A percentile compares a stretch with the other conserved stretches of the same genome.
phyloP scores from a whole-genome alignment of 495 filamentous ascomycete genomes.

The Penicillium tannophilum region DNA sequence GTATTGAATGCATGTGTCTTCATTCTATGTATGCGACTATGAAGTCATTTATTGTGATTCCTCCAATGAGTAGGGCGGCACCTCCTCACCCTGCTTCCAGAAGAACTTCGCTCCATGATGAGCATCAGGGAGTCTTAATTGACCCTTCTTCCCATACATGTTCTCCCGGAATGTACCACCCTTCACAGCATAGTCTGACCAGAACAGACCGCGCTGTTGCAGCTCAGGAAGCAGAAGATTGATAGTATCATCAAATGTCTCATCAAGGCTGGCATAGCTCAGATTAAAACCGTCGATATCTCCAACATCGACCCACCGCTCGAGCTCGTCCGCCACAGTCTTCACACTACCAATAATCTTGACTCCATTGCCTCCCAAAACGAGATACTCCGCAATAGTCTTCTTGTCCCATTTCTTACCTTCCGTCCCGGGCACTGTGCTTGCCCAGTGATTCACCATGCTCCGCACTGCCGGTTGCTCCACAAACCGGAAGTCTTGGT shows the following conservation, averaged over 20 bases:
- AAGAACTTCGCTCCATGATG: constrained; percentile 50
- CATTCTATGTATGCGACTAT: background rate
- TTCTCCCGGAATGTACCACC: constrained; percentile 52
- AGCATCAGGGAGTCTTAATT: constrained; percentile 39
- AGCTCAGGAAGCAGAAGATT: constrained; percentile 49
- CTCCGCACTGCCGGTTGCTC: constrained; percentile 59
- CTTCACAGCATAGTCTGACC: constrained; percentile 45
- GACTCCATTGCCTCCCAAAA: constrained; percentile 58
- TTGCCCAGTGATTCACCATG: constrained; percentile 46
- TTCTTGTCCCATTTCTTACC: constrained; percentile 62
- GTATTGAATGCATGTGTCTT: background rate
- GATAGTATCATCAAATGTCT: constrained; percentile 65
- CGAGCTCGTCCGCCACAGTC: constrained; percentile 62
- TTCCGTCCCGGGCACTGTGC: constrained; percentile 40
- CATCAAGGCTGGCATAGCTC: constrained; percentile 60
- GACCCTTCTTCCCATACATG: constrained; percentile 38
- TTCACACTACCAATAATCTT: constrained; percentile 58
- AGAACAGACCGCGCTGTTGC: constrained; percentile 48
- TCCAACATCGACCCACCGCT: constrained; percentile 60
- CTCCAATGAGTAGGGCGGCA: constrained; percentile 29
- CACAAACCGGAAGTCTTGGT: constrained; percentile 57
- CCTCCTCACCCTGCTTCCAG: constrained; percentile 42
- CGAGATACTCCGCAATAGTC: constrained; percentile 62
- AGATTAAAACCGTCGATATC: constrained; percentile 68
- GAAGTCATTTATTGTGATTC: constrained; percentile 13